Evolutionary conservation across 2,329 filamentous ascomycete genomes (phyloP).

Genomic region (Ascochyta pisi): DNA sequence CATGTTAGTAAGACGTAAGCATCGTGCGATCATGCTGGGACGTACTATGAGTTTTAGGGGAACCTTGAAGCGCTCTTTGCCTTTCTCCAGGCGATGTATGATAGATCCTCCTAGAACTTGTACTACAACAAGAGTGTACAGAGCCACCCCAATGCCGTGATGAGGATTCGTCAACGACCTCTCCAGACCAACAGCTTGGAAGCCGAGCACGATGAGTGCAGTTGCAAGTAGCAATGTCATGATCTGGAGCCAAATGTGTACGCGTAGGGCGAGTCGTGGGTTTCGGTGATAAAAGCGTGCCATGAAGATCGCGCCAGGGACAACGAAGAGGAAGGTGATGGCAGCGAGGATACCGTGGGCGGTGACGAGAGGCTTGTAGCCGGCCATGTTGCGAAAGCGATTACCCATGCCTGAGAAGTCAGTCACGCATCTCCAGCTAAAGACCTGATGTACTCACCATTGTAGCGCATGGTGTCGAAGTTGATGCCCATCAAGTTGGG

Average conservation of each 20-base stretch:
- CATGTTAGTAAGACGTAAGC: slow-evolving; percentile 22
- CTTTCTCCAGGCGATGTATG: slow-evolving; percentile 63
- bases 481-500: slow-evolving; percentile 79
- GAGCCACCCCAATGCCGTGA: slow-evolving; percentile 81
- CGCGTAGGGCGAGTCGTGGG: slow-evolving; percentile 67
- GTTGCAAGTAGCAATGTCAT: slow-evolving; percentile 72
- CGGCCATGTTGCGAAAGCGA: slow-evolving; percentile 71
- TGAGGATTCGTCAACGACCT: slow-evolving; percentile 81
- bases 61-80: slow-evolving; percentile 60
- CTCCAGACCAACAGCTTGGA: slow-evolving; percentile 76
- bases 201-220: slow-evolving; percentile 76
- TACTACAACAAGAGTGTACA: slow-evolving; percentile 75
- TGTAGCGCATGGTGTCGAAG: slow-evolving; percentile 83
- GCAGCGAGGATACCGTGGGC: slow-evolving; percentile 76
- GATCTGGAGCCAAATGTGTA: slow-evolving; percentile 78
- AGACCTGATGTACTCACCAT: slow-evolving; percentile 62
- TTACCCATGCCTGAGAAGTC: slow-evolving; percentile 76
- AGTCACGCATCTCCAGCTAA: slow-evolving; percentile 8
- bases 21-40: not conserved
- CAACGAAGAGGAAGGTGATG: slow-evolving; percentile 75
- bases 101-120: slow-evolving; percentile 74
- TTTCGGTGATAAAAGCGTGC: slow-evolving; percentile 73
- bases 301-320: slow-evolving; percentile 76
- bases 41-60: slow-evolving; percentile 66
- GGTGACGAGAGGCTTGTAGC: slow-evolving; percentile 74